These are phyloP conservation scores for Nakaseomyces nivariensis DNA, from an alignment of 1,139 yeast species.

Conservation along the genomic window DNA sequence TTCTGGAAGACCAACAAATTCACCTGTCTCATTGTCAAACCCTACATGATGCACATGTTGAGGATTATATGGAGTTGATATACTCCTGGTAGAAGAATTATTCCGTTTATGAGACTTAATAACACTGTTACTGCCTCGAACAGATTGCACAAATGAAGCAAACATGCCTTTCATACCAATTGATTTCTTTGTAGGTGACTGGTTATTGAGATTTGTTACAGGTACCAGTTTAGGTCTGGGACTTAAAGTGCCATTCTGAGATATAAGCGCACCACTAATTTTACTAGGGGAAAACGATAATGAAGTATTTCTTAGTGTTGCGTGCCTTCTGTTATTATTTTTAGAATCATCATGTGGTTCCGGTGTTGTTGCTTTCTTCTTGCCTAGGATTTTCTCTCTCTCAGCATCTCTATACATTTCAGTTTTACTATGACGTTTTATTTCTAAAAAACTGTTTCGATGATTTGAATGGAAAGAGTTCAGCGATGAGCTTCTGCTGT, in stretches of 20 bases:
- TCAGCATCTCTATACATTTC: background rate
- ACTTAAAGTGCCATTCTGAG: background rate
- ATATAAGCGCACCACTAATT: background rate
- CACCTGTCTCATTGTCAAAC: constrained; percentile 70
- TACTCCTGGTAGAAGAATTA: constrained; percentile 33
- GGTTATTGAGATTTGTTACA: background rate
- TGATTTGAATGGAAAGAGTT: background rate
- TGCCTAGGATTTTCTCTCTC: background rate
- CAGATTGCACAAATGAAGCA: constrained; percentile 39
- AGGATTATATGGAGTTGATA: constrained; percentile 84
- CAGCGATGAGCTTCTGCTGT: background rate
- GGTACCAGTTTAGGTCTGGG: background rate
- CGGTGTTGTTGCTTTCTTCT: background rate
- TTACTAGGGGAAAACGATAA: background rate
- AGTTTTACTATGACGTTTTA: background rate
- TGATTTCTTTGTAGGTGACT: background rate
- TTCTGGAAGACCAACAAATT: constrained; percentile 81
- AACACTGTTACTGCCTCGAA: constrained; percentile 23
- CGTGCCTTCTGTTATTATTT: background rate
- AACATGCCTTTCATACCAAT: constrained; percentile 38
- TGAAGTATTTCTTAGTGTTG: background rate
- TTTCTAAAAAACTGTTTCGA: background rate
- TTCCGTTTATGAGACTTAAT: constrained; percentile 18
- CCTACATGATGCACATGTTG: constrained; percentile 93
- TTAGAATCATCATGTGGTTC: background rate